These are phyloP conservation scores for Lyophyllum decastes DNA, from an alignment of 768 basidiomycete species.

Conservation along the genomic window DNA sequence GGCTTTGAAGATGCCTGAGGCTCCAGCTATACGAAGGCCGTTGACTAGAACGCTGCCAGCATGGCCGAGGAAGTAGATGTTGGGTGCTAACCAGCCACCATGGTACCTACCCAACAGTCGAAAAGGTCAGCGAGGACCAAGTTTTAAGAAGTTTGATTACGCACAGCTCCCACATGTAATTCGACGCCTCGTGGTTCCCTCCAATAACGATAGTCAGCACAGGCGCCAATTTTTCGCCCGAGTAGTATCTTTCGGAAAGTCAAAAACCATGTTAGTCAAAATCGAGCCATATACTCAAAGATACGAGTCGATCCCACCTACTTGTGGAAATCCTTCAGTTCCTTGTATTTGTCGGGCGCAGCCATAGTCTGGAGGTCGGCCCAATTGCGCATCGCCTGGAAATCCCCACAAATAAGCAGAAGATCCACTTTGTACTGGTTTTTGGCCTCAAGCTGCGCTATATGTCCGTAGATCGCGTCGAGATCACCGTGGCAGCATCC, in stretches of 20 bases:
- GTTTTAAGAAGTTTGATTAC: slow-evolving; percentile 25
- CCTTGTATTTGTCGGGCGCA: slow-evolving; percentile 85
- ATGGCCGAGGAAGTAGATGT: slow-evolving; percentile 94
- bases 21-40: slow-evolving; percentile 85
- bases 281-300: not conserved
- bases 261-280: not conserved
- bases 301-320: slow-evolving; percentile 32
- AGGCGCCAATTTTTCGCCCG: slow-evolving; percentile 78
- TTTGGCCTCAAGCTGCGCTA: slow-evolving; percentile 59
- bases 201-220: slow-evolving; percentile 92
- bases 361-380: slow-evolving; percentile 89
- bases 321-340: slow-evolving; percentile 84
- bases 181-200: slow-evolving; percentile 97
- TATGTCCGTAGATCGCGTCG: slow-evolving; percentile 80
- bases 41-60: slow-evolving; percentile 89
- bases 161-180: slow-evolving; percentile 95
- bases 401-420: slow-evolving; percentile 94
- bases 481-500: slow-evolving; percentile 96
- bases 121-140: not conserved
- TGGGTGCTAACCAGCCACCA: slow-evolving; percentile 95
- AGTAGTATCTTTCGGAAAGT: slow-evolving; percentile 70
- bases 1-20: slow-evolving; percentile 88
- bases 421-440: slow-evolving; percentile 76
- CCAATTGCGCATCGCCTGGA: slow-evolving; percentile 87
- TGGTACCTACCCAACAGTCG: slow-evolving; percentile 64